Evolutionary conservation across 257 asterid genomes (phyloP).

Genomic region (Ophiorrhiza pumila): DNA sequence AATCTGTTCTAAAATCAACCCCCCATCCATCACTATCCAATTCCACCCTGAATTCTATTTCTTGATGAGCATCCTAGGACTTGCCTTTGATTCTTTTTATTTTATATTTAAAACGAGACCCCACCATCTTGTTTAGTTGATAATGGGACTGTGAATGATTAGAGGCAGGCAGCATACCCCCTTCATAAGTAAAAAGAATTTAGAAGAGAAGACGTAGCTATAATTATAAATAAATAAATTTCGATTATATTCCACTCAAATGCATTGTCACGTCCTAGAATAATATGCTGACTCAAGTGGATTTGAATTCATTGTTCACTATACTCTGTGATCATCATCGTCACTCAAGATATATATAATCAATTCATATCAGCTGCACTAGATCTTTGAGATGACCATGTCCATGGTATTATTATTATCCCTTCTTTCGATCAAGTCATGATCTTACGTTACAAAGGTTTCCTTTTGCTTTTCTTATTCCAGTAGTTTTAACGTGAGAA

Average conservation of each 20-base stretch:
- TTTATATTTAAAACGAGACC: neutral
- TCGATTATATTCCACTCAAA: slow-evolving; percentile 9
- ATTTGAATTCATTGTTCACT: neutral
- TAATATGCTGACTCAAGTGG: slow-evolving; percentile 7
- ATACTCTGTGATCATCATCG: neutral
- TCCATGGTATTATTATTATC: no score
- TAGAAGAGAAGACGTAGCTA: neutral
- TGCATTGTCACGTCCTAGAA: slow-evolving; percentile 14
- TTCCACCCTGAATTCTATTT: neutral
- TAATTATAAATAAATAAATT: neutral
- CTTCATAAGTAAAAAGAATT: neutral
- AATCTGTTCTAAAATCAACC: slow-evolving; percentile 6
- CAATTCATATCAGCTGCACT: neutral
- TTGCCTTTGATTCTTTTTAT: neutral
- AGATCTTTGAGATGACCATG: no score
- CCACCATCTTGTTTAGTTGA: slow-evolving; percentile 3
- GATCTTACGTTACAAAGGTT: neutral
- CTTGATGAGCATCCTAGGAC: slow-evolving; percentile 26
- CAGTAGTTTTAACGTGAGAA: no score
- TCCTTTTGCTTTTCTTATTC: no score
- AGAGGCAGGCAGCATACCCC: slow-evolving; percentile 7
- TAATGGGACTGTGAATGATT: slow-evolving; percentile 18
- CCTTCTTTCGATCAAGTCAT: neutral
- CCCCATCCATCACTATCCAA: neutral
- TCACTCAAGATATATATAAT: neutral